Evolutionary conservation across 441 rosid genomes (phyloP), one percentile per base, ranked within the genome.

Genomic region (Melianthus villosus): DNA sequence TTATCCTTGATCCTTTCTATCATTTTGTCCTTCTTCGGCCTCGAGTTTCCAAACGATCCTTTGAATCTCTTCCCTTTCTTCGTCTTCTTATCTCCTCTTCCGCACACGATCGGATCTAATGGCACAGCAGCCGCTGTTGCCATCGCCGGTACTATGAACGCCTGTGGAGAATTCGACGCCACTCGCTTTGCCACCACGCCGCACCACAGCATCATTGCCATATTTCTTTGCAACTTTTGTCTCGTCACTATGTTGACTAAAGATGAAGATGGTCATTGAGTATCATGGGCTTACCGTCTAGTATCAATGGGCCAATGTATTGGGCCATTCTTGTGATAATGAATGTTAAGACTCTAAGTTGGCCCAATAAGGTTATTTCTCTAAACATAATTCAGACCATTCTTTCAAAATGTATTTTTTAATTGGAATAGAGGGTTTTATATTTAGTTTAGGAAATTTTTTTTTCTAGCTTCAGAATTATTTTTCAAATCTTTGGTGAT

Each of bases 21-120:
- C 89, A 34, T 81, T 80, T 89, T 82, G 51, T 89, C 86, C 60
- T 77, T 89, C 73, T 75, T 84, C 32, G 92, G 89, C 64, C 94
- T 68, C 45, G 86, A 47, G 40, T 77, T 84, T 0, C 96, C 94
- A 51, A 72, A 81, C 38, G 96, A 72, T 29, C 98, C 93, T 32
- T 73, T 84, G 58, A 89, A 84, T 48, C 73, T 71, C 59, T 89
- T 89, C 64, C 94, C 98, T 52, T 50, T 84, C 86, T 73, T 81
- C 34, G 98, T 89, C 68, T 55, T 77, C 72, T 70, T 75, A 58
- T 89, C 98, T 16, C 98, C 96, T 41, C 98, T 54, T 29, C 98
- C 98, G 44, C 96, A 89, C 34, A 68, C 22, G 14, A 59, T 54
- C 54, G 86, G 78, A 16, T 50, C 63, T 41, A 48, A 60, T n/a